Base-by-base conservation (phyloP, 2,329 filamentous ascomycete genomes). In the Talaromyces sp. region DNA sequence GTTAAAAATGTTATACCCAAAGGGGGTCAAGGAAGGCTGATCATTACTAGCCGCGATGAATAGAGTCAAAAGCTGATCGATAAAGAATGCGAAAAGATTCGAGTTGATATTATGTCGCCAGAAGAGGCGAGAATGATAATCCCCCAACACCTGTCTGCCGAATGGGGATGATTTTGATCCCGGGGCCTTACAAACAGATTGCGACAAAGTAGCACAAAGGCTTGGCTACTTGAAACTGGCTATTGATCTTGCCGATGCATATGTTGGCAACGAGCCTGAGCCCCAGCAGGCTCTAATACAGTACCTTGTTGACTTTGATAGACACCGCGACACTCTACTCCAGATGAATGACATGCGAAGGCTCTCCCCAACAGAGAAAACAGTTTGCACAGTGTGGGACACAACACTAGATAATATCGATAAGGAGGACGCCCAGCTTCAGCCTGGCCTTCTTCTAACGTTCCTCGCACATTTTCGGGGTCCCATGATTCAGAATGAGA, bases 211-310 rank as follows among this genome's bases (percentile, higher is more conserved):
- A 6, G 24, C 22, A 19, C 7, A 48, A 3, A 40, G 20, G 46
- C 46, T 48, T 41, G 46, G 46, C 8, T 48, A 48, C 20, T 41
- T 48, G 22, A 3, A 35, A 40, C 46, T 48, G 9, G 46, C 46
- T 17, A 41, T 48, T 30, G 46, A 48, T 32, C 46, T 48, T 40
- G 46, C 46, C 14, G 35, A 36, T 22, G 46, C 46, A 14, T 48
- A 48, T 41, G 41, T 48, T 32, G 36, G 35, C 14, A 48, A 41
- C 32, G 11, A 20, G 20, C 35, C 20, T 20, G 10, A 13, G 6
- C 46, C 35, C 17, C 35, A 48, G 14, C 22, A 41, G 20, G 33
- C 46, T 13, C 46, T 48, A 6, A 41, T 24, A 4, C 46, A 48
- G 24, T 48, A 48, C 24, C 32, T 41, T 35, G 20, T 40, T 40